These are phyloP conservation scores for Podila epigama DNA, from an alignment of 192 early-diverging fungal species.

Conservation along the genomic window DNA sequence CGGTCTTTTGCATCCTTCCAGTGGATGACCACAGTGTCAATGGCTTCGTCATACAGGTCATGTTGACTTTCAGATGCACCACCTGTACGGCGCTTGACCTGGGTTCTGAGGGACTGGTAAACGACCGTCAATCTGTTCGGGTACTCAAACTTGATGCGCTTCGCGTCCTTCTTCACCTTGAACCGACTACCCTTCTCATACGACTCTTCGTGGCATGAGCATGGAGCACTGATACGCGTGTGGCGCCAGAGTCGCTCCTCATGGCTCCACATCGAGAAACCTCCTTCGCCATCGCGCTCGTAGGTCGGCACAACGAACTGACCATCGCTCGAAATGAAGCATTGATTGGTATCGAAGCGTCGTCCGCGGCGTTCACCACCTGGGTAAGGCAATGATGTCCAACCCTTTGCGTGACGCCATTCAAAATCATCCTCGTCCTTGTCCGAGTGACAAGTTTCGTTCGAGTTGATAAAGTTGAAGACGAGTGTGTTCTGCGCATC, in stretches of 20 bases:
- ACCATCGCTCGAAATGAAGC: slow-evolving; percentile 26
- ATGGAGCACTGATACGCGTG: slow-evolving; percentile 6
- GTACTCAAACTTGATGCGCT: slow-evolving; percentile 20
- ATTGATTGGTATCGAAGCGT: slow-evolving; percentile 30
- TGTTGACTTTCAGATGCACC: slow-evolving; percentile 1
- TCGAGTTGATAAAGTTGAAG: slow-evolving; percentile 38
- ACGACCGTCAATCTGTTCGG: slow-evolving; percentile 24
- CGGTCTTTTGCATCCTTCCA: slow-evolving; percentile 21
- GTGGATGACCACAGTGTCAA: slow-evolving; percentile 34
- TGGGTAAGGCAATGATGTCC: slow-evolving; percentile 38
- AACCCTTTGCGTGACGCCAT: slow-evolving; percentile 34
- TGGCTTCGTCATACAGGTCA: slow-evolving; percentile 9
- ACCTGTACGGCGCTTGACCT: neutral
- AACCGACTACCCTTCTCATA: slow-evolving; percentile 14
- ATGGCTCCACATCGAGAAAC: slow-evolving; percentile 43
- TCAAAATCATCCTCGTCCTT: slow-evolving; percentile 4
- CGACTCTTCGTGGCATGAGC: slow-evolving; percentile 36
- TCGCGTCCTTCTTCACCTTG: slow-evolving; percentile 31
- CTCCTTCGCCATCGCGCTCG: slow-evolving; percentile 22
- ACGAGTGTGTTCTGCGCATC: slow-evolving; percentile 21
- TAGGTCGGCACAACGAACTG: slow-evolving; percentile 30
- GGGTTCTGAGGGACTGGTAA: slow-evolving; percentile 25
- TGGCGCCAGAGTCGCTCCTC: slow-evolving; percentile 24
- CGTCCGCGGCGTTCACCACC: slow-evolving; percentile 14
- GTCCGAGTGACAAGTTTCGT: slow-evolving; percentile 25